Evolutionary conservation across 2,329 filamentous ascomycete genomes (phyloP).

Genomic region (Blastomyces percursus): DNA sequence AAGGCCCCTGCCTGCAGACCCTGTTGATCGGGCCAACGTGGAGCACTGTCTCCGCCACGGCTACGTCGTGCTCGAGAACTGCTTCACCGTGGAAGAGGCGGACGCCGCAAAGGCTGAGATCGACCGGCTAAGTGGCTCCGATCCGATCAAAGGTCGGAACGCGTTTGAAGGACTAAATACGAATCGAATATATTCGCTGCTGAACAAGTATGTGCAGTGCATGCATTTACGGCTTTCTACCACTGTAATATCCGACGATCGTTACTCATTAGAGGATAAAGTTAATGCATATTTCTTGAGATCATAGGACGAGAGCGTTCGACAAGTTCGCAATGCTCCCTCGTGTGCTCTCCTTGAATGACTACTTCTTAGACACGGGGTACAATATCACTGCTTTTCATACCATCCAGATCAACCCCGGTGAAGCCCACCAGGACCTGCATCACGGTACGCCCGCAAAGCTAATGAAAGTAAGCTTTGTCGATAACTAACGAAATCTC

Average conservation of each 20-base stretch:
- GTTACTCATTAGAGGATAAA: not conserved
- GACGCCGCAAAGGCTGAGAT: conserved; percentile 24
- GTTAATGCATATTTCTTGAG: not conserved
- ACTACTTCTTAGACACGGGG: conserved; percentile 31
- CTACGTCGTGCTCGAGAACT: conserved; percentile 27
- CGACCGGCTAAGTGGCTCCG: conserved; percentile 23
- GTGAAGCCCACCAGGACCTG: conserved; percentile 29
- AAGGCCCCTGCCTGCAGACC: conserved; percentile 8
- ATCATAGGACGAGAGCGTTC: conserved; percentile 24
- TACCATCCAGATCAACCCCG: conserved; percentile 31
- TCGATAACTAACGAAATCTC: not conserved
- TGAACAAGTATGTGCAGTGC: conserved; percentile 24
- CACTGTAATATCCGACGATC: not conserved
- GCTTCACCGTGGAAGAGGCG: conserved; percentile 25
- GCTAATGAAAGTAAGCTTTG: not conserved
- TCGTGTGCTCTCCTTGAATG: conserved; percentile 30
- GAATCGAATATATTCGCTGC: conserved; percentile 30
- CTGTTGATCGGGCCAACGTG: conserved; percentile 18
- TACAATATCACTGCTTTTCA: conserved; percentile 29
- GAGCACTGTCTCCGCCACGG: conserved; percentile 26
- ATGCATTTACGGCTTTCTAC: not conserved
- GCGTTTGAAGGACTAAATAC: conserved; percentile 31
- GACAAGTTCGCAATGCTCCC: conserved; percentile 29
- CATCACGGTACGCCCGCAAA: conserved; percentile 22
- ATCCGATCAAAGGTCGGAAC: conserved; percentile 22